Percentiles rank a stretch among this genome's conserved stretches.
phyloP scores from a whole-genome alignment of 2,329 filamentous ascomycete genomes.

The Epichloe glyceriae region DNA sequence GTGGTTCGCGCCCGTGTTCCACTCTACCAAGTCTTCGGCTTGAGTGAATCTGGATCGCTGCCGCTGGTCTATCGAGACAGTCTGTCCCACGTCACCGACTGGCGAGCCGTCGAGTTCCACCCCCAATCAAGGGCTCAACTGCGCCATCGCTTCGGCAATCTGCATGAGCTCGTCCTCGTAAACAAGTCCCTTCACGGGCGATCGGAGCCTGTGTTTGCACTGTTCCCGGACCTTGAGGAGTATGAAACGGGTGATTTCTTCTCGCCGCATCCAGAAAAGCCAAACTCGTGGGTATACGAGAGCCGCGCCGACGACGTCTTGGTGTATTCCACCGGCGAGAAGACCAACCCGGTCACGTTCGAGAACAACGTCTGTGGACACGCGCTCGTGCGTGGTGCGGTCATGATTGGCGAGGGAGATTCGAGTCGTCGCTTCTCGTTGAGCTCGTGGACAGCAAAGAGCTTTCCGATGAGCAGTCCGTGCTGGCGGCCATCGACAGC shows the following conservation, averaged over 20 bases:
- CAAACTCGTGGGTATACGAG: conserved; percentile 2
- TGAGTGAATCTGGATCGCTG: conserved; percentile 2
- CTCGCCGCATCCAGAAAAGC: not conserved
- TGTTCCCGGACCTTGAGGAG: not conserved
- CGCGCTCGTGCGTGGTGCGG: conserved; percentile 1
- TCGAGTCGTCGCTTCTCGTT: conserved; percentile 1
- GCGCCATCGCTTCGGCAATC: not conserved
- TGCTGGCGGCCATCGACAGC: not conserved
- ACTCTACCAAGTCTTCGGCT: conserved; percentile 1
- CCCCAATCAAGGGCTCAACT: not conserved
- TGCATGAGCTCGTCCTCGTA: conserved; percentile 1
- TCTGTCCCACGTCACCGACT: not conserved
- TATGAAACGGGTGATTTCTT: conserved; percentile 4
- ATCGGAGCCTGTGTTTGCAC: not conserved
- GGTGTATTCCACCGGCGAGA: conserved; percentile 6
- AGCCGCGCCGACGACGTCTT: conserved; percentile 5
- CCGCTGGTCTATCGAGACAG: conserved; percentile 1
- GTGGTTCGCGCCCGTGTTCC: not conserved
- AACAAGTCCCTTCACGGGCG: not conserved
- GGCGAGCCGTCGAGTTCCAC: conserved; percentile 3
- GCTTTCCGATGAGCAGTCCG: not conserved
- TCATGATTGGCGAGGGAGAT: conserved; percentile 3
- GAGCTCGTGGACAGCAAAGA: not conserved
- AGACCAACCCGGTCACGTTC: conserved; percentile 5
- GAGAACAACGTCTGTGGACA: conserved; percentile 1